Conservation (phyloP, 371 early-diverging fungal genomes). For the Basidiobolus meristosporus region DNA sequence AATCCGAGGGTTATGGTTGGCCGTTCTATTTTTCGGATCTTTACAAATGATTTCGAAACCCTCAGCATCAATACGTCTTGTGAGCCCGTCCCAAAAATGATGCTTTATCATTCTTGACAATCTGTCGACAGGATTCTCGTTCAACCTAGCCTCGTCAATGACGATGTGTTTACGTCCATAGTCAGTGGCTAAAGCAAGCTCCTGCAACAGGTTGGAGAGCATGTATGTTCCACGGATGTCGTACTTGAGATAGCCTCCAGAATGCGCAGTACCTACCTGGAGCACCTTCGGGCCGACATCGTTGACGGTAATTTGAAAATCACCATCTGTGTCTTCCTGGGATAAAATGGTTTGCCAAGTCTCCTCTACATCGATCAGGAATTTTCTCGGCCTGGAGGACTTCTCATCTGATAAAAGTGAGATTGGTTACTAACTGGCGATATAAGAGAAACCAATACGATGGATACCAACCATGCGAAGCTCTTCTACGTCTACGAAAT, state of each 20-base stretch:
- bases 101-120: slow-evolving; percentile 75
- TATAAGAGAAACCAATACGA: no score
- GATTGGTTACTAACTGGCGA: no score
- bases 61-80: slow-evolving; percentile 80
- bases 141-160: slow-evolving; percentile 67
- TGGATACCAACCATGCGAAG: slow-evolving; percentile 19
- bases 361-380: slow-evolving; percentile 71
- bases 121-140: slow-evolving; percentile 86
- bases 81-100: slow-evolving; percentile 89
- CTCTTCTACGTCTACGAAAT: slow-evolving; percentile 8
- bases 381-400: slow-evolving; percentile 37
- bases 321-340: slow-evolving; percentile 92
- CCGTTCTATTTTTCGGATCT: slow-evolving; percentile 81
- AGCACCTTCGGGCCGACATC: slow-evolving; percentile 86
- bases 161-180: slow-evolving; percentile 71
- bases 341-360: slow-evolving; percentile 57
- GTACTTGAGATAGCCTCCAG: slow-evolving; percentile 66
- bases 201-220: slow-evolving; percentile 85
- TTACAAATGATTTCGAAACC: slow-evolving; percentile 76
- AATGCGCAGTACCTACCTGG: slow-evolving; percentile 69
- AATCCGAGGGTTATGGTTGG: slow-evolving; percentile 57
- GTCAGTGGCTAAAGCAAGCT: slow-evolving; percentile 78
- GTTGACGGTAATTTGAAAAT: slow-evolving; percentile 84
- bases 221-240: slow-evolving; percentile 89
- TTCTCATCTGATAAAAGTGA: slow-evolving; percentile 46